Base-by-base conservation (phyloP, 140 eudicot species). In the Erigeron philadelphicus region DNA sequence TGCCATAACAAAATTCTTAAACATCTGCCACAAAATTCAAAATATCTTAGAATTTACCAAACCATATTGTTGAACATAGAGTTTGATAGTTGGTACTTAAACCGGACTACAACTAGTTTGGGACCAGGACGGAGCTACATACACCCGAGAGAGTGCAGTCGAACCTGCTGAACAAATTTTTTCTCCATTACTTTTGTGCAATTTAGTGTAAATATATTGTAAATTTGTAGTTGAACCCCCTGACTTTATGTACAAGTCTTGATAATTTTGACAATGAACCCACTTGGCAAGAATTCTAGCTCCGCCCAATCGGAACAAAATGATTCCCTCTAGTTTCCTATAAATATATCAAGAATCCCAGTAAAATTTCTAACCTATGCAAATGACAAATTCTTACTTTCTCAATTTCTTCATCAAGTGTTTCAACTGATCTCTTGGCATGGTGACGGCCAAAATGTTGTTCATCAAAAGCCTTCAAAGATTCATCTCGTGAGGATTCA, bases 401-500 rank as follows among this genome's bases (percentile, higher is more conserved):
- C 52, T 89, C 83, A 38, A 93, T 78, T 57, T 84, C 95, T 76
- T 86, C 90, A 60, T 83, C 81, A 73, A 93, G 83, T 64, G 79
- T 55, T 70, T 87, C 89, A 25, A 80, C 90, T 5, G 98, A 93
- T 81, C 67, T 84, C 82, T 84, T 84, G 11, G 96, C 98, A 83
- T 93, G 98, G 50, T 84, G 90, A 31, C 82, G 98, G 49, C 98
- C 98, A 81, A 93, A 93, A 81, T 89, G 98, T 76, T 93, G 95
- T 70, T 89, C 90, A 4, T 89, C 96, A 71, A 93, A 93, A 58
- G 80, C 76, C 66, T 68, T 75, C 72, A 93, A 69, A 15, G 98
- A 79, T 49, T 82, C 89, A 16, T 56, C 72, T 70, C 86, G 85
- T 5, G 86, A 73, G 56, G 78, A 79, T 61, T 85, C 90, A 56